Percentiles rank a stretch among this genome's conserved stretches.
Conservation (phyloP, 495 filamentous ascomycete species). For the Tuber microsphaerosporum region DNA sequence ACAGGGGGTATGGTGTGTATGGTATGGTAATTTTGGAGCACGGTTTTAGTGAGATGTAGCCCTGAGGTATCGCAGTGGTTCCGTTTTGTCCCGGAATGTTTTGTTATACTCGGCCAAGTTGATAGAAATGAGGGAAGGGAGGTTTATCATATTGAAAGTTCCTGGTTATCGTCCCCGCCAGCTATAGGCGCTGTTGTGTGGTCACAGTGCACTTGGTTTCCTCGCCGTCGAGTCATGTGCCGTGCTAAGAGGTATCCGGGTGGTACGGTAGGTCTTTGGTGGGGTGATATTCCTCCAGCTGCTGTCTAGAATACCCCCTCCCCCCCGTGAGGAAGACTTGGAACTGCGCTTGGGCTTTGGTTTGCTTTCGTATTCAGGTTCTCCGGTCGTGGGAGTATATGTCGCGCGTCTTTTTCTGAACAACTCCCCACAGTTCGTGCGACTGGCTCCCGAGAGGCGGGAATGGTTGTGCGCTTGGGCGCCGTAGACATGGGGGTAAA, state of each 20-base stretch:
- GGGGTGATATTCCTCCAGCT: not conserved
- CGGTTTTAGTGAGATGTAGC: not conserved
- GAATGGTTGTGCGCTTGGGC: not conserved
- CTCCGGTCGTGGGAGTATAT: not conserved
- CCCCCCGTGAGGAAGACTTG: not conserved
- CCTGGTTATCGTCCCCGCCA: not conserved
- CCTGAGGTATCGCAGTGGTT: not conserved
- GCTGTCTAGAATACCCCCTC: not conserved
- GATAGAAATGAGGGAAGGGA: not conserved
- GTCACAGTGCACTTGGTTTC: not conserved
- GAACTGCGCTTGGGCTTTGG: not conserved
- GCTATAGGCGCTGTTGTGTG: not conserved
- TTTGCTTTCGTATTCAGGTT: not conserved
- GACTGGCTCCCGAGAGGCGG: not conserved
- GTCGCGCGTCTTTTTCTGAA: not conserved
- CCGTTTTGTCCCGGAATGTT: not conserved
- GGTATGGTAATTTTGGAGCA: not conserved
- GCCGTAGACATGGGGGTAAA: not conserved
- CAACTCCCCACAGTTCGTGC: not conserved
- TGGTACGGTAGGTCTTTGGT: not conserved
- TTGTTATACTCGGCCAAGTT: not conserved
- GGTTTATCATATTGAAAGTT: not conserved
- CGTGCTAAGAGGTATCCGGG: not conserved
- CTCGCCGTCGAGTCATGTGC: not conserved
- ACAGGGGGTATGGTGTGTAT: not conserved